Evolutionary conservation across 129 eudicot genomes (phyloP), one percentile per base, ranked within the genome.

Genomic region (Flaveria bidentis): DNA sequence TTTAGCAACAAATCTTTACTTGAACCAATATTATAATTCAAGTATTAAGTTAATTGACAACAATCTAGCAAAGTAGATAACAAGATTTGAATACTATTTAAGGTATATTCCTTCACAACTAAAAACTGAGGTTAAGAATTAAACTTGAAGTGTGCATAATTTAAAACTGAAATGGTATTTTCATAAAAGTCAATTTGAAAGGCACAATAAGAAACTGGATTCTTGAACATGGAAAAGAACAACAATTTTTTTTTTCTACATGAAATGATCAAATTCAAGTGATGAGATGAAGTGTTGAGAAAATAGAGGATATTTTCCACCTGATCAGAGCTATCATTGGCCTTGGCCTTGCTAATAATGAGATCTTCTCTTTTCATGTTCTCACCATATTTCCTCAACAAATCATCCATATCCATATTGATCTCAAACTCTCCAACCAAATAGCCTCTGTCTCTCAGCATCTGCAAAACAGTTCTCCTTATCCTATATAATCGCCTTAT

Each of bases 311-410:
- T 2, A 26, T 36, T 67, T 60, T n/a, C 9, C 5, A 90, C 94
- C 96, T 88, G 90, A 46, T 86, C 96, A 41, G 94, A 79, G 79
- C 78, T 67, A 68, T 87, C 83, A 55, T 71, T 81, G 63, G 84
- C 82, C 81, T 73, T 80, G 80, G 83, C 17, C 47, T 90, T 93
- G 18, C 78, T 78, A 71, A 93, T 83, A 20, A 88, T 78, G 13
- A 93, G 89, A 84, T 87, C 96, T 74, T 93, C 94, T 51, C 94
- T 47, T 84, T 92, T 90, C 87, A 92, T 84, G 69, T 88, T 81
- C 28, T 90, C 98, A 11, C 98, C 94, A 50, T 79, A 88, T 69
- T 86, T 92, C 28, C 74, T 56, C 51, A 88, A 13, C 45, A 93
- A 90, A 61, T 84, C 85, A 46, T 74, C 6, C 72, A 55, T 88